Conservation (phyloP, 2,329 filamentous ascomycete species). For the Pestalotiopsis fici region DNA sequence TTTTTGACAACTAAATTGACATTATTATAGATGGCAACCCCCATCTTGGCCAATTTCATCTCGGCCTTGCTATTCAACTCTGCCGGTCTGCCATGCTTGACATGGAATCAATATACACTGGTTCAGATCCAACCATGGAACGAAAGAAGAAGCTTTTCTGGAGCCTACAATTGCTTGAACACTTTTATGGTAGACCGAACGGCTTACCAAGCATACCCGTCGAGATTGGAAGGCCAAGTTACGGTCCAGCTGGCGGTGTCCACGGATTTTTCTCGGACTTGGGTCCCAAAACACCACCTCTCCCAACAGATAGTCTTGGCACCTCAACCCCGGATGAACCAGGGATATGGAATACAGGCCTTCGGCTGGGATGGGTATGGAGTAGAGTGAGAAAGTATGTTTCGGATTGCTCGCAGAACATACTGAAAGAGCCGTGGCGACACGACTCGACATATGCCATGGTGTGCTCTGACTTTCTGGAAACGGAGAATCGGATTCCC, state of each 20-base stretch:
- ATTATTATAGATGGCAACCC: constrained; percentile 43
- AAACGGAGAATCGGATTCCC: constrained; percentile 48
- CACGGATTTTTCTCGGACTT: constrained; percentile 20
- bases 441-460: constrained; percentile 53
- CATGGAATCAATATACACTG: constrained; percentile 37
- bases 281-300: constrained; percentile 37
- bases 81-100: constrained; percentile 52
- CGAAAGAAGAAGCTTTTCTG: constrained; percentile 52
- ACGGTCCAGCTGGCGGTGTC: constrained; percentile 23
- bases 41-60: constrained; percentile 50
- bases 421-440: constrained; percentile 50
- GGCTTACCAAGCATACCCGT: constrained; percentile 42
- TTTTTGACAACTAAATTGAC: constrained; percentile 11
- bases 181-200: constrained; percentile 48
- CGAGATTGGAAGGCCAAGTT: constrained; percentile 40
- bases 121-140: constrained; percentile 35
- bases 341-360: constrained; percentile 51
- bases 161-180: constrained; percentile 51
- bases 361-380: constrained; percentile 54
- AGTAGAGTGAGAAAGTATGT: constrained; percentile 47
- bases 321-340: constrained; percentile 38
- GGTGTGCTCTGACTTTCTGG: constrained; percentile 51
- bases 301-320: constrained; percentile 46
- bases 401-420: constrained; percentile 46
- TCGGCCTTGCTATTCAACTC: constrained; percentile 50